Evolutionary conservation across 768 basidiomycete species (phyloP), one percentile per base, ranked within the genome.

Genomic region (Rhizopogon rudus): DNA sequence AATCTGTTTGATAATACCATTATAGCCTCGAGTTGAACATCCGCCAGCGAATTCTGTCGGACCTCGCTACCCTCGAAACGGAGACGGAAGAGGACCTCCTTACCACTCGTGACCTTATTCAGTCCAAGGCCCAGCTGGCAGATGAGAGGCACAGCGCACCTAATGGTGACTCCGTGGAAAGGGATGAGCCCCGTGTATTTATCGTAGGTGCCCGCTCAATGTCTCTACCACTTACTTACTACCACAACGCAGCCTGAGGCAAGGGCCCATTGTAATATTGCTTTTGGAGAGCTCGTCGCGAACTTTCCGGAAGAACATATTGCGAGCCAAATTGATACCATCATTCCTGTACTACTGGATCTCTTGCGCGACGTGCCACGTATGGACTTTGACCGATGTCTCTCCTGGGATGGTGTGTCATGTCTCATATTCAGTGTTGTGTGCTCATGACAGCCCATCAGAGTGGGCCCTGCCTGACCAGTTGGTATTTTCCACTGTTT

Each of bases 391-490:
- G 91, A 91, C 66, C 77, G 73, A 57, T 86, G 82, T 58, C 73
- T 94, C 5, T 85, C 84, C 5, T 94, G 92, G 92, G 79, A 84
- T 61, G 88, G 91, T 92, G 63, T 52, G 73, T 55, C 42, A 57
- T 40, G 44, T 40, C 46, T 13, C 20, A 22, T 41, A 25, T 40
- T 16, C 5, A 22, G 22, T 12, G 13, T 41, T 20, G 31, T 33
- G 1, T 7, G 8, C 31, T 33, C 10, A 7, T 48, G 13, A 13
- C 20, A 14, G 12, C 31, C 16, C 29, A 39, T n/a, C 43, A 93
- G 92, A 91, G 60, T 93, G 91, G 91, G 81, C 91, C 3, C 76
- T 91, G 33, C 86, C 93, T 39, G 90, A 95, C 69, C 88, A 93
- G 63, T 79, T 95, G 41, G 86, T 90, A 1, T 89, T 78, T 64